Evolutionary conservation across 1,284 basidiomycete species (phyloP), one percentile per base, ranked within the genome.

Genomic region (Pascua sp.): DNA sequence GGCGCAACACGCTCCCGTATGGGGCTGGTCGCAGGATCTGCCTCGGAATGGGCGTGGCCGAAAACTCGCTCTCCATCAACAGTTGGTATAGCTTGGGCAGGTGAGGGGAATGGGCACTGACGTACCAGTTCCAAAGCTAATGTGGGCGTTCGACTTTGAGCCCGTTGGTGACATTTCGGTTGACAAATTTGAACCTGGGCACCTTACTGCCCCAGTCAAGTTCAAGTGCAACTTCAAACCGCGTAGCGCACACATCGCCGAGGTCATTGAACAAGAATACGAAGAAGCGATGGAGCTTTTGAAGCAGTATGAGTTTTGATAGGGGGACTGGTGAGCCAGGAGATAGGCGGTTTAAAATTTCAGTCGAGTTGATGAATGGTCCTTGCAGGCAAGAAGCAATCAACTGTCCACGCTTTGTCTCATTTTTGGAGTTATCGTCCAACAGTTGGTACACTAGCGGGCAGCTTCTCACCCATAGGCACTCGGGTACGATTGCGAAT

Each of bases 21-120:
- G 54, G 54, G 16, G 54, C 54, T 5, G 54, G 54, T 4, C 37
- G 54, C 4, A 42, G 54, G 9, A 55, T 55, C 43, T 55, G 54
- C 39, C 43, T 50, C 38, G 54, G 54, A n/a, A 55, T 37, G 42
- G 24, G 12, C 24, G 54, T 55, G 4, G 54, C 54, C 9, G 54
- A 55, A 48, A 55, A 55, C 54, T 51, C 48, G 38, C 43, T 55
- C 15, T 55, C 54, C n/a, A 55, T 55, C 49, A 55, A 55, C n/a
- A 16, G 53, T 55, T 13, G 17, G 53, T 48, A 15, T 17, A 11
- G 10, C n/a, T 5, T 43, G 0, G 2, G 11, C 15, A 2, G 5
- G 16, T 8, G 11, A 8, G 12, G 7, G n/a, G n/a, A n/a, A 16
- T 43, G 9, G 4, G 12, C 11, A n/a, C 51, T 53, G 17, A 52